Evolutionary conservation across 768 basidiomycete species (phyloP).

Genomic region (Hemileccinum rubropunctum): DNA sequence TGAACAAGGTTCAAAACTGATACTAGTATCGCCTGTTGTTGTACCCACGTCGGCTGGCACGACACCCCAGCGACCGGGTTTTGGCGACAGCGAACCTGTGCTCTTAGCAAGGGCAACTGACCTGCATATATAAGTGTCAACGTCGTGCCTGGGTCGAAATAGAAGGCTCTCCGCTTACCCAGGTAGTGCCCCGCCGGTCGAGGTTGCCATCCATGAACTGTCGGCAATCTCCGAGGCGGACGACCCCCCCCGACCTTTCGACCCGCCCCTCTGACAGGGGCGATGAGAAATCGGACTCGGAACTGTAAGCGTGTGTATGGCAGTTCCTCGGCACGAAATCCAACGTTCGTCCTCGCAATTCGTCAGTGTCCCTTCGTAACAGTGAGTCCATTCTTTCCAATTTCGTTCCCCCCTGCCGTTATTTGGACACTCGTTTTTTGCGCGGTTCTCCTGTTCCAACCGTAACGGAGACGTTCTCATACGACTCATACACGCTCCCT

Average conservation of each 20-base stretch:
- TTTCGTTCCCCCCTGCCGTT: slow-evolving; percentile 19
- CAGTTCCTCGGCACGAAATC: slow-evolving; percentile 10
- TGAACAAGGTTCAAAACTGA: slow-evolving; percentile 13
- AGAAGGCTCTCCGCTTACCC: not conserved
- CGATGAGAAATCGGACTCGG: slow-evolving; percentile 8
- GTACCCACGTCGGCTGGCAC: slow-evolving; percentile 11
- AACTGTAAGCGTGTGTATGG: slow-evolving; percentile 10
- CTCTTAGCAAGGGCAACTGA: slow-evolving; percentile 5
- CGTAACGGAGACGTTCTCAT: slow-evolving; percentile 9
- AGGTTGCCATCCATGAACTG: slow-evolving; percentile 1
- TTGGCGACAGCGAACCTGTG: slow-evolving; percentile 9
- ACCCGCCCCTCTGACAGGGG: slow-evolving; percentile 2
- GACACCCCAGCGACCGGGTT: slow-evolving; percentile 12
- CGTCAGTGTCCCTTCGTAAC: slow-evolving; percentile 9
- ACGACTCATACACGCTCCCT: not conserved
- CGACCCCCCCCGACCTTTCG: slow-evolving; percentile 5
- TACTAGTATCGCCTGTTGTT: no score
- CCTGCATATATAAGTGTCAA: slow-evolving; percentile 7
- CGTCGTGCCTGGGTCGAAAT: slow-evolving; percentile 17
- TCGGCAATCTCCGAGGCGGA: slow-evolving; percentile 16
- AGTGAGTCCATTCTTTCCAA: slow-evolving; percentile 10
- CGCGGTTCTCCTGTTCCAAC: not conserved
- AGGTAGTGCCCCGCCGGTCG: not conserved
- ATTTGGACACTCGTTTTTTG: slow-evolving; percentile 5
- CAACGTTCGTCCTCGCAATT: slow-evolving; percentile 29